These are phyloP conservation scores for Calocybe indica DNA, from an alignment of 768 basidiomycete genomes.

Conservation along the genomic window DNA sequence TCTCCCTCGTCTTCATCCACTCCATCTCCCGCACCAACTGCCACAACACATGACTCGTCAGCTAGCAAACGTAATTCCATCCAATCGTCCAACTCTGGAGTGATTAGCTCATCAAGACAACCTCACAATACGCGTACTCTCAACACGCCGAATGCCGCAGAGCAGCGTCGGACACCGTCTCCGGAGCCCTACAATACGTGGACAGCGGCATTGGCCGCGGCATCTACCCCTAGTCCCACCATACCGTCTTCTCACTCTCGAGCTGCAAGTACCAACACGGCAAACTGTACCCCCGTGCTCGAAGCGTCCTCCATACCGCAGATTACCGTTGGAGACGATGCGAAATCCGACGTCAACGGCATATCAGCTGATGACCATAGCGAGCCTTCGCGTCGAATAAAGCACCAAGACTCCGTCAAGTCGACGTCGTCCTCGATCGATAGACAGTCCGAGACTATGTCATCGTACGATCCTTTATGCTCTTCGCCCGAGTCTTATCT, in stretches of 20 bases:
- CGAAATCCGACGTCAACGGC: too few species aligned
- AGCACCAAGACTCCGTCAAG: too few species aligned
- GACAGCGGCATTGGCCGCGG: slow-evolving; percentile 36
- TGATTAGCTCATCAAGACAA: slow-evolving; percentile 29
- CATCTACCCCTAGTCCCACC: slow-evolving; percentile 41
- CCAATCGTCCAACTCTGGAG: slow-evolving; percentile 22
- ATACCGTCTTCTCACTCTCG: slow-evolving; percentile 16
- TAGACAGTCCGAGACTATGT: slow-evolving; percentile 9
- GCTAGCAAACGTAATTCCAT: slow-evolving; percentile 23
- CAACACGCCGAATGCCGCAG: slow-evolving; percentile 13
- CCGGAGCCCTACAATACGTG: slow-evolving; percentile 40
- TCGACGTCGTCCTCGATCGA: slow-evolving; percentile 4
- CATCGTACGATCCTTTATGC: slow-evolving; percentile 35
- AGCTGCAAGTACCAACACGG: slow-evolving; percentile 1
- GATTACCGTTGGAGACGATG: too few species aligned
- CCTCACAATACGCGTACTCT: too few species aligned
- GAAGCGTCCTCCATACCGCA: too few species aligned
- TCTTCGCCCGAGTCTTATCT: slow-evolving; percentile 39
- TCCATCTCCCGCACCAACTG: slow-evolving; percentile 17
- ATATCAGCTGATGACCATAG: too few species aligned
- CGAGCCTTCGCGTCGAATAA: too few species aligned
- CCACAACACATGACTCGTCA: slow-evolving; percentile 11
- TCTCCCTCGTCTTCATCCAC: slow-evolving; percentile 18
- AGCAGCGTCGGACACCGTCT: slow-evolving; percentile 26
- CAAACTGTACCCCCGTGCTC: not conserved